These are phyloP conservation scores for Annulohypoxylon maeteangense DNA, from an alignment of 495 filamentous ascomycete genomes.

Conservation along the genomic window DNA sequence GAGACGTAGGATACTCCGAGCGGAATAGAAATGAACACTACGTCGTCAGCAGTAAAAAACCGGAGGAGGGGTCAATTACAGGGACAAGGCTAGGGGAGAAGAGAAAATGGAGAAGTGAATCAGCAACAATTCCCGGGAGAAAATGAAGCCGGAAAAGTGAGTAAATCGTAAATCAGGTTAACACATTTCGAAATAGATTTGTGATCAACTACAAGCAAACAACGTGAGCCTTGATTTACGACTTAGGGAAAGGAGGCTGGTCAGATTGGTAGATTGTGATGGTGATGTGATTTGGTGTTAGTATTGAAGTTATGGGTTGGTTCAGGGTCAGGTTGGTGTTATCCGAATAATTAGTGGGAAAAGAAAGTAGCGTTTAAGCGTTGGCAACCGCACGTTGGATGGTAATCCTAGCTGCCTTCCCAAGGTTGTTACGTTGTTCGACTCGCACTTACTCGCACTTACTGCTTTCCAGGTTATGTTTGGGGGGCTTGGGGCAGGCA, in stretches of 20 bases:
- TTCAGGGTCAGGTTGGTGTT: background rate
- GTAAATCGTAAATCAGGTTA: background rate
- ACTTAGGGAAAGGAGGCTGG: background rate
- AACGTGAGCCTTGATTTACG: background rate
- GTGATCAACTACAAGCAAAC: background rate
- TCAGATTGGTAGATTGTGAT: background rate
- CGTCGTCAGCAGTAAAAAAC: slow-evolving; percentile 1
- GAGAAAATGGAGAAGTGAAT: background rate
- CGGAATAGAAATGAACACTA: background rate
- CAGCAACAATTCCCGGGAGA: background rate
- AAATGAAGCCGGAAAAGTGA: background rate
- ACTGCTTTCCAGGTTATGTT: background rate
- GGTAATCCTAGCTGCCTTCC: background rate
- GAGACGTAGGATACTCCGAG: background rate
- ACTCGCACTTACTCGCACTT: background rate
- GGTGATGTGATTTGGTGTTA: background rate
- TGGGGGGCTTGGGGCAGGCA: background rate
- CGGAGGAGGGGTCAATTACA: slow-evolving; percentile 10
- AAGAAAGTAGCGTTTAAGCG: slow-evolving; percentile 6
- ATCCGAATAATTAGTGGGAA: slow-evolving; percentile 11
- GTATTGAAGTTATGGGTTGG: background rate
- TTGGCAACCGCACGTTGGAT: slow-evolving; percentile 7
- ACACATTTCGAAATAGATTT: background rate
- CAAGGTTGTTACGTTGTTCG: background rate
- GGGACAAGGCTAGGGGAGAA: background rate